Percentiles rank a stretch among this genome's conserved stretches.
Conservation (phyloP, 1,139 yeast genomes). For the Tardiomyces blankii region DNA sequence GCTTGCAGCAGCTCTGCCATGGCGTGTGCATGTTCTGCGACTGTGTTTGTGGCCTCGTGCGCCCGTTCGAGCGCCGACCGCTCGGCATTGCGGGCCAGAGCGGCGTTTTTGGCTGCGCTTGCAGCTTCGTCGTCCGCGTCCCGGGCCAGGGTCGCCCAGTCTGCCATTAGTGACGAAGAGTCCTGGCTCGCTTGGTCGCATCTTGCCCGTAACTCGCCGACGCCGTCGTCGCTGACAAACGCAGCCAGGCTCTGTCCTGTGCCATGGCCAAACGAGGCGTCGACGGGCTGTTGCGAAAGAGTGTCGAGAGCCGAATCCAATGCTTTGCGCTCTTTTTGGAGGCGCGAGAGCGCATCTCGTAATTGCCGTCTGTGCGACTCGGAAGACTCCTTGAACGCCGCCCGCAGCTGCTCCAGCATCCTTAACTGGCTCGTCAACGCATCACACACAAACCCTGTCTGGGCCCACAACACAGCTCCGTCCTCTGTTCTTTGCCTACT, state of each 20-base stretch:
- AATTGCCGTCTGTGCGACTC: neutral
- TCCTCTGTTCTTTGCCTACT: constrained; percentile 18
- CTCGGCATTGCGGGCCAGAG: neutral
- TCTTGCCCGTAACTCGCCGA: neutral
- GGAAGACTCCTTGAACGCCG: neutral
- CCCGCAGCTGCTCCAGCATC: neutral
- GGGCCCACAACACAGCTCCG: constrained; percentile 21
- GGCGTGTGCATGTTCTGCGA: constrained; percentile 42
- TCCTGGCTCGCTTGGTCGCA: neutral
- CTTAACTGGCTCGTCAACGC: constrained; percentile 17
- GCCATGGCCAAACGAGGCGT: neutral
- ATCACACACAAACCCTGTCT: constrained; percentile 16
- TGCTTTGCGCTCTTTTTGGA: neutral
- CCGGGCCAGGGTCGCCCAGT: neutral
- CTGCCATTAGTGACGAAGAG: neutral
- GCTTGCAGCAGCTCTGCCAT: constrained; percentile 60
- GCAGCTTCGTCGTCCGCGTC: neutral
- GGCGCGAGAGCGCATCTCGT: neutral
- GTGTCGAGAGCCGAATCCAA: neutral
- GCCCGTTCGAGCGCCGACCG: neutral
- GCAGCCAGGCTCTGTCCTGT: neutral
- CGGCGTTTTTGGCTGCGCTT: neutral
- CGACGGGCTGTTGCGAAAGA: neutral
- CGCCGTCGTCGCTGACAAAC: neutral
- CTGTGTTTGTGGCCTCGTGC: neutral